Conservation (phyloP, 192 early-diverging fungal species). For the Haplosporangium gracile region DNA sequence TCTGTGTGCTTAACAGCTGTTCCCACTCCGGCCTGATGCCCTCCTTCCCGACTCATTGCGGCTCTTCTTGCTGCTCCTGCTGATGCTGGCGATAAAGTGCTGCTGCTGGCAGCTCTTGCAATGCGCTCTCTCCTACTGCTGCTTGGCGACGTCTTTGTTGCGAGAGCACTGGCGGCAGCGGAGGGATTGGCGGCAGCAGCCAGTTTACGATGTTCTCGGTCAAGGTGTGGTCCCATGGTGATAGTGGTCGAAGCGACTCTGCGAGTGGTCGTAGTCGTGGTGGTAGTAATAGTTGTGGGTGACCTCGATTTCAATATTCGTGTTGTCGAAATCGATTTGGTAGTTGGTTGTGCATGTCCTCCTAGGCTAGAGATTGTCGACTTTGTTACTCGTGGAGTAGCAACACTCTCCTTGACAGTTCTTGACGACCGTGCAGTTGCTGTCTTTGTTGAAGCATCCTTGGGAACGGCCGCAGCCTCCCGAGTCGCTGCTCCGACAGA, state of each 20-base stretch:
- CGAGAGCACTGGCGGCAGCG: background rate
- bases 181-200: background rate
- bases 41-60: background rate
- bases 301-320: constrained; percentile 7
- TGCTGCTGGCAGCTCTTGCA: background rate
- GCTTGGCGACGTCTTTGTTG: background rate
- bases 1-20: background rate
- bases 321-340: constrained; percentile 2
- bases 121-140: background rate
- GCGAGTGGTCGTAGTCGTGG: constrained; percentile 23
- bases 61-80: background rate
- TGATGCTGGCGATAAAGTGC: background rate
- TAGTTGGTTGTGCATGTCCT: background rate
- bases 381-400: background rate
- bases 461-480: background rate
- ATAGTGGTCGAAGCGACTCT: constrained; percentile 8
- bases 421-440: background rate
- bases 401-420: background rate
- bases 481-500: background rate
- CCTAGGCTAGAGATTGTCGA: background rate
- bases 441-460: background rate
- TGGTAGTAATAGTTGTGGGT: constrained; percentile 17
- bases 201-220: constrained; percentile 13
- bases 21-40: no score
- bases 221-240: constrained; percentile 3